Evolutionary conservation across 306 rosid genomes (phyloP), one percentile per base, ranked within the genome.

Genomic region (Calophaca sinica): DNA sequence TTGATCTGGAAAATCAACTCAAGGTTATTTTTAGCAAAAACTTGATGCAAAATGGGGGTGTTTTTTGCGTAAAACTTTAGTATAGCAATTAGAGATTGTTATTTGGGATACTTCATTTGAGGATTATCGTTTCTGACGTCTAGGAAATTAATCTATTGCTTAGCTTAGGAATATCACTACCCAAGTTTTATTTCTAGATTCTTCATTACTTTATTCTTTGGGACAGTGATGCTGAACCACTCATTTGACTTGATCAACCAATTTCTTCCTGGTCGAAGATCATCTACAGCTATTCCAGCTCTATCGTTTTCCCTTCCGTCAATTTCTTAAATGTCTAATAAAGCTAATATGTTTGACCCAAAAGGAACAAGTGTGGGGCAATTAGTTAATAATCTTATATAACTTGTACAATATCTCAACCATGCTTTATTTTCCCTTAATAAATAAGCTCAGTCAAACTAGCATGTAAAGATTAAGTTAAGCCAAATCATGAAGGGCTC

Each of bases 11-110:
- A 71, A 6, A 46, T 36, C 49, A 60, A 49, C 48, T 35, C 2
- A 13, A 60, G 45, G 33, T 60, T 5, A 69, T 69, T 69, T 69
- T 39, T 60, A 49, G 36, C 70, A 63, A 46, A 77, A 68, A 48
- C 33, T 6, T 59, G 10, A 65, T 26, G 54, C 70, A 48, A 15
- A 15, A 15, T 55, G 28, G 5, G 33, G 42, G 41, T 7, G 35
- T n/a, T 2, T 28, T 63, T 65, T 65, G 1, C 50, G 36, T 52
- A 49, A 59, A 28, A 20, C 9, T 51, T 32, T 5, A 54, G 53
- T 20, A 54, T 64, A 70, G 32, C 48, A 62, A 15, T 26, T 38
- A 70, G 29, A 29, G 64, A 8, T 20, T 38, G 53, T 54, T 26
- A 66, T 35, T 28, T 6, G 41, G 36, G 41, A 29, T 54, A 41